Evolutionary conservation across 208 protist genomes (phyloP).

Genomic region (Crithidia acanthocephali): DNA sequence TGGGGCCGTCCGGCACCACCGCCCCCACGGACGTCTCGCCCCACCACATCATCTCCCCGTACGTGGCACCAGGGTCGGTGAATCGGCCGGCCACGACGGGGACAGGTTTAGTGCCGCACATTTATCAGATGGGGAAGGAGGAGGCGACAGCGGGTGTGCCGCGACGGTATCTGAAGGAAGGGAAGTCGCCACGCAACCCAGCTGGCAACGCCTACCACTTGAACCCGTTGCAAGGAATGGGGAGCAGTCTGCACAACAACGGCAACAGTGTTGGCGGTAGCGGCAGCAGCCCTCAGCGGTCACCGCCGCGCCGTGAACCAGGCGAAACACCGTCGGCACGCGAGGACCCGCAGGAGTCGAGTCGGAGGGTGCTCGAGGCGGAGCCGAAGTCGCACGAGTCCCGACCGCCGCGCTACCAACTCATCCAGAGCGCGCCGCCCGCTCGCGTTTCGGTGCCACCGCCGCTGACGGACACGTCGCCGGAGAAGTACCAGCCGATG

Average conservation of each 20-base stretch:
- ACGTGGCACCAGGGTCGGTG: background rate
- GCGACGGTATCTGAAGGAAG: slow-evolving; percentile 11
- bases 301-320: background rate
- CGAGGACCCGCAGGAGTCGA: slow-evolving; percentile 20
- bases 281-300: background rate
- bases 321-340: background rate
- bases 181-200: slow-evolving; percentile 25
- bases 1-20: background rate
- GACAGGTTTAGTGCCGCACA: background rate
- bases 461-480: slow-evolving; percentile 7
- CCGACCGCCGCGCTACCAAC: slow-evolving; percentile 7
- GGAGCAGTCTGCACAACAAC: background rate
- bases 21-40: slow-evolving; percentile 2
- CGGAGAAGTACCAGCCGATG: background rate
- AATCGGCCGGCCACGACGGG: background rate
- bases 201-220: slow-evolving; percentile 32
- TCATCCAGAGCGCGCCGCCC: background rate
- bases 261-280: no score
- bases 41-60: background rate
- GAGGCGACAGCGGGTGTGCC: no score
- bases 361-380: background rate
- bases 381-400: slow-evolving; percentile 11
- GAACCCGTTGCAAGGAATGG: slow-evolving; percentile 31
- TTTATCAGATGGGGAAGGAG: background rate
- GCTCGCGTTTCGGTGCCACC: background rate